phyloP scores from a whole-genome alignment of 441 rosid genomes.

The Populus hybrid region DNA sequence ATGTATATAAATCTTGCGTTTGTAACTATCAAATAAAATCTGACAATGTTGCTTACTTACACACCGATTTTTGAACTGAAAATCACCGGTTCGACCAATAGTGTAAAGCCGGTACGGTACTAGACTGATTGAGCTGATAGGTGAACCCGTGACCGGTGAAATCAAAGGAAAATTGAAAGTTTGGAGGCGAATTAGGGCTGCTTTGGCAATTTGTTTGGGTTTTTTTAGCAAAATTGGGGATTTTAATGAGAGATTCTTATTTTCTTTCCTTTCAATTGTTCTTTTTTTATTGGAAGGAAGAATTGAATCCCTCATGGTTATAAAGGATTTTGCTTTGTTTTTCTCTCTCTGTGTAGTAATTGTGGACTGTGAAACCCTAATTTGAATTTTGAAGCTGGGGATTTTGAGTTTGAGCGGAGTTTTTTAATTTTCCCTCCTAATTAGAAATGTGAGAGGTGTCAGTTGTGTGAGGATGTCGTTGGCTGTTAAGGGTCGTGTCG shows the following conservation, averaged over 20 bases:
- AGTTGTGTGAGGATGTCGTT: background rate
- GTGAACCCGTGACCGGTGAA: constrained; percentile 45
- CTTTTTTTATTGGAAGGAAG: background rate
- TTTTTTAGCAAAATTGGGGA: constrained; percentile 24
- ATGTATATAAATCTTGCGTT: constrained; percentile 48
- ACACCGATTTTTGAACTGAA: constrained; percentile 36
- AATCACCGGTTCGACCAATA: constrained; percentile 61
- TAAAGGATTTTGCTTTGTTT: background rate
- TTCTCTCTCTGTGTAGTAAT: background rate
- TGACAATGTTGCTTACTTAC: constrained; percentile 81
- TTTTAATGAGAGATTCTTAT: background rate
- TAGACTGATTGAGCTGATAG: constrained; percentile 38
- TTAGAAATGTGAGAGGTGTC: background rate
- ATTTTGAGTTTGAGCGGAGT: background rate
- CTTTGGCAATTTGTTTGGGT: constrained; percentile 29
- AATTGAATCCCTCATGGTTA: constrained; percentile 19
- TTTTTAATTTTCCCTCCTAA: background rate
- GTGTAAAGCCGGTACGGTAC: constrained; percentile 59
- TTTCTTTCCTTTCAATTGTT: constrained; percentile 11
- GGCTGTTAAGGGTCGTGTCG: background rate
- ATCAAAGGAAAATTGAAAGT: constrained; percentile 51
- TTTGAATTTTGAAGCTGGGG: background rate
- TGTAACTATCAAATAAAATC: constrained; percentile 51
- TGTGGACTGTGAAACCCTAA: background rate
- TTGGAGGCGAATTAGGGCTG: constrained; percentile 44